Percentiles rank a stretch among this genome's conserved stretches.
These are phyloP conservation scores for Chlamydomonas sp. DNA, from an alignment of 139 green algal species.

Conservation along the genomic window DNA sequence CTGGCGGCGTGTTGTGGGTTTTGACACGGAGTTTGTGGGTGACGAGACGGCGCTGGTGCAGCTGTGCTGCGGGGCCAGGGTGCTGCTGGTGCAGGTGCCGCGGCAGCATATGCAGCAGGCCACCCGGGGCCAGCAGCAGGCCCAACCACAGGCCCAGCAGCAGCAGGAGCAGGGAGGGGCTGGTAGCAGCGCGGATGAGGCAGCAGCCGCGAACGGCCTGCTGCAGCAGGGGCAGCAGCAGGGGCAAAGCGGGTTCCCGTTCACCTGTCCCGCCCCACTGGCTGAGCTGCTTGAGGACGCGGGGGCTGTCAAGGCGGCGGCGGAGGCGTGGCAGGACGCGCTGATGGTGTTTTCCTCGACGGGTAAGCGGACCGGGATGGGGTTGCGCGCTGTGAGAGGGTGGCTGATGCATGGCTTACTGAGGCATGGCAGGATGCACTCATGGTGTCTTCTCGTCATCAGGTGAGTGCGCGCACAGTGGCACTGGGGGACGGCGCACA, in stretches of 20 bases:
- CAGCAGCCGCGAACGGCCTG: background rate
- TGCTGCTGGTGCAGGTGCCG: constrained; percentile 25
- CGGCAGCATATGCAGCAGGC: background rate
- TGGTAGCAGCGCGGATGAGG: background rate
- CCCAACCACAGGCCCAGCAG: background rate
- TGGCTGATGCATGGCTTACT: no score
- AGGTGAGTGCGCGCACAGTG: no score
- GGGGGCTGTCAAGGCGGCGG: background rate
- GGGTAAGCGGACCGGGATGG: no score
- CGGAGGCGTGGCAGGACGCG: constrained; percentile 39
- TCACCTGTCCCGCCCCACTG: background rate
- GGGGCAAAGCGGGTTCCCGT: background rate
- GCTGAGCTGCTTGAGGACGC: background rate
- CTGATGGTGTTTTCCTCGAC: constrained; percentile 14
- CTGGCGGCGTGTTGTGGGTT: background rate
- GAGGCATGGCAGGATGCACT: no score
- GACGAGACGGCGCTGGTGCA: constrained; percentile 24
- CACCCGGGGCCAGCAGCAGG: no score
- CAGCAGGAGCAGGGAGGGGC: background rate
- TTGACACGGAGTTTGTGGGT: constrained; percentile 31
- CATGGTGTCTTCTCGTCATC: no score
- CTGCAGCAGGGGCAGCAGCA: no score
- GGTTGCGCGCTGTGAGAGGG: no score
- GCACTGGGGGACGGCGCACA: no score
- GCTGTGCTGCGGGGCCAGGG: constrained; percentile 3